Conservation (phyloP, 441 rosid genomes). For the Croton setiger region DNA sequence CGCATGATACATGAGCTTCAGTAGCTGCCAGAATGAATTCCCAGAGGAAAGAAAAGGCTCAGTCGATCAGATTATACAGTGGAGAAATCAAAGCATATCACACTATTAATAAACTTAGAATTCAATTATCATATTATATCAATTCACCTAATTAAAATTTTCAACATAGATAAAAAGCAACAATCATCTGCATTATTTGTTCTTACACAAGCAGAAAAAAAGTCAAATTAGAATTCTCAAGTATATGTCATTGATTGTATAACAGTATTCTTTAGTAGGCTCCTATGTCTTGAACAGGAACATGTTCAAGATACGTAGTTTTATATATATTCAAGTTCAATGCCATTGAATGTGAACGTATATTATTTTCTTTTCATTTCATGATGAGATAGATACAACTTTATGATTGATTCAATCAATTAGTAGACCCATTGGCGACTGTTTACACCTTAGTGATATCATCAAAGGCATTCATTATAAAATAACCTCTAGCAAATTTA, state of each 20-base stretch:
- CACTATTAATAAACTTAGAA: too few species aligned
- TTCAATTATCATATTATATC: too few species aligned
- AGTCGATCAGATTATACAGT: background rate
- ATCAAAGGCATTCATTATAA: background rate
- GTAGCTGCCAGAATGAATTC: constrained; percentile 43
- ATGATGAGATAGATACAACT: background rate
- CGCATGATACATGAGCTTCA: constrained; percentile 97
- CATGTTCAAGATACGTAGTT: background rate
- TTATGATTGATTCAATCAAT: background rate
- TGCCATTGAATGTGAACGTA: background rate
- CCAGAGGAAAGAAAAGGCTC: background rate
- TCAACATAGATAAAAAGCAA: background rate
- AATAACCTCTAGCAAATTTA: too few species aligned
- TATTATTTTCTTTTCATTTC: background rate
- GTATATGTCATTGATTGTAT: too few species aligned
- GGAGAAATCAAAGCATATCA: background rate
- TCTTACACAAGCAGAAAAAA: too few species aligned
- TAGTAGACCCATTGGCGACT: background rate
- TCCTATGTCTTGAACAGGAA: background rate
- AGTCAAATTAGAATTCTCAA: too few species aligned
- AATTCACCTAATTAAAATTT: too few species aligned
- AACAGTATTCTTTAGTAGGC: background rate
- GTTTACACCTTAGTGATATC: background rate
- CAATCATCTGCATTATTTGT: background rate
- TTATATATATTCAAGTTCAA: background rate